A percentile compares a stretch with the other conserved stretches of the same genome.
Conservation (phyloP, 176 grass and related monocot species). For the Oryza brachyantha region DNA sequence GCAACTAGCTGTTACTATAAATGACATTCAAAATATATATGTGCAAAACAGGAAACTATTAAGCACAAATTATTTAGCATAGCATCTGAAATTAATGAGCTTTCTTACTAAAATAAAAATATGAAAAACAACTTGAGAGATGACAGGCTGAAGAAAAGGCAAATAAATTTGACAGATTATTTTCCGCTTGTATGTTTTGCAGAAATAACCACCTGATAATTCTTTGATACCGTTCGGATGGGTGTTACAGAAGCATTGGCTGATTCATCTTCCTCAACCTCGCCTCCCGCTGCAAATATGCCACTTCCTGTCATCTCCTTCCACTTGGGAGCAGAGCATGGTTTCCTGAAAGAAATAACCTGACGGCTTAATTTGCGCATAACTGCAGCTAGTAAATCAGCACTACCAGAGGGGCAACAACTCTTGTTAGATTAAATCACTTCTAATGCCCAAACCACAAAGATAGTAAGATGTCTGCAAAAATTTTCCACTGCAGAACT, state of each 20-base stretch:
- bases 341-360: conserved; percentile 60
- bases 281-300: conserved; percentile 67
- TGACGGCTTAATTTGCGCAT: not conserved
- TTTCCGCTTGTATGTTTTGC: not conserved
- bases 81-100: not conserved
- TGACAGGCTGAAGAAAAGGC: not conserved
- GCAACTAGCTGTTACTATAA: not conserved
- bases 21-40: not conserved
- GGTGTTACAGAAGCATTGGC: conserved; percentile 49
- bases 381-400: not conserved
- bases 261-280: conserved; percentile 53
- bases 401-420: not conserved
- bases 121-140: not conserved
- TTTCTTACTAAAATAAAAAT: not conserved
- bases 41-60: not conserved
- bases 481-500: not conserved
- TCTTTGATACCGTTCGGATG: conserved; percentile 40
- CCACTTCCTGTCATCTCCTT: conserved; percentile 98
- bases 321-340: conserved; percentile 89
- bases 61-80: not conserved
- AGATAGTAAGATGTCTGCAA: not conserved
- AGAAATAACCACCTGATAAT: conserved; percentile 62
- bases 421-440: too few species aligned
- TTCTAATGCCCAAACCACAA: not conserved
- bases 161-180: not conserved